A percentile compares a stretch with the other conserved stretches of the same genome.
These are phyloP conservation scores for Cystobasidium ongulense DNA, from an alignment of 768 basidiomycete genomes.

Conservation along the genomic window DNA sequence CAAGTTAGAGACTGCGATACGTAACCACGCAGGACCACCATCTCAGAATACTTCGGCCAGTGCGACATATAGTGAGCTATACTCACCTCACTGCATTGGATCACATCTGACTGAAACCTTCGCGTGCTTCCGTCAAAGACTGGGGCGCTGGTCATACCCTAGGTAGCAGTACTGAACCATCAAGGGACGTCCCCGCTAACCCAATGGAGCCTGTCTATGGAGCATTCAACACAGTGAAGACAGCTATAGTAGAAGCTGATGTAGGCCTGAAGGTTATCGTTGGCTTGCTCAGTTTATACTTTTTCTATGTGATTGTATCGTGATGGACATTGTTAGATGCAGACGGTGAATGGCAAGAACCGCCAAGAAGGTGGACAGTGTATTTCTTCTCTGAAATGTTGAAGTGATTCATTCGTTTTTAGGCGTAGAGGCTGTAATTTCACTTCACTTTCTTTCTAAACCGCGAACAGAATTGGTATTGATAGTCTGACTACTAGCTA, in stretches of 20 bases:
- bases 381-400: no score
- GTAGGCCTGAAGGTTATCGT: neutral
- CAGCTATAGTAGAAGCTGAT: neutral
- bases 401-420: no score
- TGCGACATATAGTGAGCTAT: neutral
- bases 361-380: no score
- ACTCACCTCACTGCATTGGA: no score
- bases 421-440: no score
- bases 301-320: neutral
- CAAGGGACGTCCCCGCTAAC: neutral
- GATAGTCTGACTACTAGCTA: no score
- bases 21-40: constrained; percentile 13
- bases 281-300: neutral
- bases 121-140: neutral
- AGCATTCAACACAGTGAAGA: neutral
- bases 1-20: constrained; percentile 19
- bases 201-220: neutral
- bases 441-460: no score
- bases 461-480: no score
- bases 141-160: constrained; percentile 21
- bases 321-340: neutral
- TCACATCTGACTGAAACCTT: neutral
- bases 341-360: no score
- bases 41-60: neutral
- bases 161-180: neutral